Evolutionary conservation across 108 stramenopile genomes (phyloP).

Genomic region (Asterionellopsis glacialis): DNA sequence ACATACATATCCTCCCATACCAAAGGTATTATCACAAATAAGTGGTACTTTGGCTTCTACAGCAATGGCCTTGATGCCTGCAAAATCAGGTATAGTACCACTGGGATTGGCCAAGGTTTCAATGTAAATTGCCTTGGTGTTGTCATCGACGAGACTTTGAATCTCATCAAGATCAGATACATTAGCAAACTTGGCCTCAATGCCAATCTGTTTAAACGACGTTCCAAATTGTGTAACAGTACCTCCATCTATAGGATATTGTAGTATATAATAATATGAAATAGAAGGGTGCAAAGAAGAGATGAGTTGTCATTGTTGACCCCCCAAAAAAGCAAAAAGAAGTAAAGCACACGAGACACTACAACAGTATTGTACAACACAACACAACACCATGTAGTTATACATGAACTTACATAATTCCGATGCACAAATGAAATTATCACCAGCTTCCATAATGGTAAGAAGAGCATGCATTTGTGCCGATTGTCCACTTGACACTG

Average conservation of each 20-base stretch:
- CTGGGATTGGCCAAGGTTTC: conserved; percentile 71
- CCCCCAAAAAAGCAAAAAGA: conserved; percentile 4
- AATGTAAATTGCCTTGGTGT: conserved; percentile 72
- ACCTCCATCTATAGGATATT: conserved; percentile 79
- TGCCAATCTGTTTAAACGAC: conserved; percentile 1
- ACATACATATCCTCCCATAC: conserved; percentile 73
- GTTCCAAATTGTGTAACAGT: conserved; percentile 52
- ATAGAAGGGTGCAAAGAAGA: neutral
- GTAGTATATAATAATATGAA: conserved; percentile 7
- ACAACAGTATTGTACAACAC: conserved; percentile 1
- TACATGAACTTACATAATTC: conserved; percentile 73
- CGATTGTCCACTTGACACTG: conserved; percentile 54
- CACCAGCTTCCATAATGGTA: conserved; percentile 71
- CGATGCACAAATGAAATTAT: conserved; percentile 74
- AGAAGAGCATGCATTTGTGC: conserved; percentile 76
- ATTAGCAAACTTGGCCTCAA: conserved; percentile 72
- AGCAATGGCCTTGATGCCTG: conserved; percentile 55
- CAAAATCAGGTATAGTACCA: conserved; percentile 61
- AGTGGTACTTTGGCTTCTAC: conserved; percentile 67
- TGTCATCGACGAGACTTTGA: conserved; percentile 46
- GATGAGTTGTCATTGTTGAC: no score
- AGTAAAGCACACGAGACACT: conserved; percentile 6
- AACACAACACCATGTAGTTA: conserved; percentile 22
- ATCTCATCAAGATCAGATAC: conserved; percentile 64
- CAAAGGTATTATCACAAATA: conserved; percentile 87